Evolutionary conservation across 2,329 filamentous ascomycete genomes (phyloP).

Genomic region (Colletotrichum gloeosporioides): DNA sequence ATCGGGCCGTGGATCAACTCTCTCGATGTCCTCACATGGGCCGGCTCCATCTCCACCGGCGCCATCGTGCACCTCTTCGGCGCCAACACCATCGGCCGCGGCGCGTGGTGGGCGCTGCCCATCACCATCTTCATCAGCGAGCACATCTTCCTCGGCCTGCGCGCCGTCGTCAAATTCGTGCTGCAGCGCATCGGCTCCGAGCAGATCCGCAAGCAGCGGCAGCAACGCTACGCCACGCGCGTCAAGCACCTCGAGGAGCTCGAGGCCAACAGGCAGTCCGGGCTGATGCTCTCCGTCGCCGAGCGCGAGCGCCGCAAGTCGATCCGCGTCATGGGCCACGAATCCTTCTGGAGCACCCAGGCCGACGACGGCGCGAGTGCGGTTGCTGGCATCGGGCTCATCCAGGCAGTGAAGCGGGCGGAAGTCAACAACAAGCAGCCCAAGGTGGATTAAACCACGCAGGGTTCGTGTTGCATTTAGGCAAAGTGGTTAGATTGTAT

Average conservation of each 20-base stretch:
- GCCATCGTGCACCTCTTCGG: slow-evolving; percentile 79
- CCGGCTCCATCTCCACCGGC: slow-evolving; percentile 74
- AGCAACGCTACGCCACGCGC: slow-evolving; percentile 41
- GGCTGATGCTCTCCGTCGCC: slow-evolving; percentile 35
- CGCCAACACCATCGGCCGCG: slow-evolving; percentile 54
- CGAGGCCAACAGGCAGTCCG: slow-evolving; percentile 40
- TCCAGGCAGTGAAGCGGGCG: slow-evolving; percentile 31
- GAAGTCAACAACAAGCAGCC: slow-evolving; percentile 11
- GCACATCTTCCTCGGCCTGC: slow-evolving; percentile 71
- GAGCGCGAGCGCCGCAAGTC: slow-evolving; percentile 44
- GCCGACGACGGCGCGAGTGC: slow-evolving; percentile 42
- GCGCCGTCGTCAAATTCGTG: slow-evolving; percentile 42
- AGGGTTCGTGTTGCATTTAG: not conserved
- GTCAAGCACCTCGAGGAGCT: slow-evolving; percentile 44
- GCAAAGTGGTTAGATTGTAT: not conserved
- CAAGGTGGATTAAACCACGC: slow-evolving; percentile 4
- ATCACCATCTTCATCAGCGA: slow-evolving; percentile 76
- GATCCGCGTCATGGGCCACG: slow-evolving; percentile 34
- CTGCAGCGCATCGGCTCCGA: slow-evolving; percentile 45
- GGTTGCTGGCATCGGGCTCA: slow-evolving; percentile 36
- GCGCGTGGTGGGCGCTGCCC: slow-evolving; percentile 70
- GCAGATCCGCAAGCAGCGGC: slow-evolving; percentile 44
- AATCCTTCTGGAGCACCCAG: slow-evolving; percentile 48
- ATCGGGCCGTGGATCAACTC: slow-evolving; percentile 78
- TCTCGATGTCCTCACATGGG: slow-evolving; percentile 72